Conservation (phyloP, 345 rosid species). For the Aurinia saxatilis region DNA sequence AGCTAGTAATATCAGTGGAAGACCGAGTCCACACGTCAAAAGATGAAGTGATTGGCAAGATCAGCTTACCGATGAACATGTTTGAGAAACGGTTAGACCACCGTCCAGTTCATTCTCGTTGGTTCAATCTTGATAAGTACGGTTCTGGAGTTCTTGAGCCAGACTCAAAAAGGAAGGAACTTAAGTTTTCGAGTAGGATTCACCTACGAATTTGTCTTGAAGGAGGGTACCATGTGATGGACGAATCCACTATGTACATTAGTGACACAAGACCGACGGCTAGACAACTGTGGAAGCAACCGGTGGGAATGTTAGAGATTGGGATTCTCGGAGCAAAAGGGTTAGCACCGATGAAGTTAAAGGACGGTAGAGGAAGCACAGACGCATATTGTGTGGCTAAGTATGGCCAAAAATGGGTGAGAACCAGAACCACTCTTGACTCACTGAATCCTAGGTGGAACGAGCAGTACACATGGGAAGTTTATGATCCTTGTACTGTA, state of each 20-base stretch:
- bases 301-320: constrained; percentile 65
- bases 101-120: constrained; percentile 69
- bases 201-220: constrained; percentile 78
- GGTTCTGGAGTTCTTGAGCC: constrained; percentile 68
- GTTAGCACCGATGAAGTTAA: constrained; percentile 77
- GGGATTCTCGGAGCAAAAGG: constrained; percentile 68
- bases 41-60: constrained; percentile 67
- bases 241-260: constrained; percentile 79
- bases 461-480: constrained; percentile 92
- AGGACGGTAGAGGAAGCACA: constrained; percentile 56
- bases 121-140: constrained; percentile 82
- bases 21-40: constrained; percentile 51
- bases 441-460: constrained; percentile 60
- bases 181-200: constrained; percentile 68
- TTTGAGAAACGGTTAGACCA: constrained; percentile 85
- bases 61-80: constrained; percentile 40
- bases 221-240: constrained; percentile 93
- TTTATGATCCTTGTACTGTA: constrained; percentile 82
- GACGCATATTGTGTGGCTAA: constrained; percentile 78
- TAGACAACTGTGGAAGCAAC: constrained; percentile 83
- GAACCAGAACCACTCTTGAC: constrained; percentile 63
- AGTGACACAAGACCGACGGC: constrained; percentile 86
- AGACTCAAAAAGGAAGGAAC: constrained; percentile 68
- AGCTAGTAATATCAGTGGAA: constrained; percentile 56
- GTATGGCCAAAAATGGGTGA: constrained; percentile 86